phyloP scores from a whole-genome alignment of 257 asterid species.

The Petunia axillaris region DNA sequence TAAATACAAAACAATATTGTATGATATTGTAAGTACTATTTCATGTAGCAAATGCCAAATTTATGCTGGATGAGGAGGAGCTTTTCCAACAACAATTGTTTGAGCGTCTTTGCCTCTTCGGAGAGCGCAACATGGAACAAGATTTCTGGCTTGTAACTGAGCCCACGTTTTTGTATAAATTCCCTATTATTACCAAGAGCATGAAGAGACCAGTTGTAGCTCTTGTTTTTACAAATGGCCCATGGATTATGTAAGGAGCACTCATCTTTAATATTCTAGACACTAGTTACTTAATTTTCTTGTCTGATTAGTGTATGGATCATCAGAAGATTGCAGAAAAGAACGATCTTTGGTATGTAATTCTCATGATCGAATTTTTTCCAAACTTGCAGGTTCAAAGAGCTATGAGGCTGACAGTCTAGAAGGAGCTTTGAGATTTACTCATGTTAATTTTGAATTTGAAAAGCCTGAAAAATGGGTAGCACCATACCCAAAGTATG shows the following conservation, averaged over 20 bases:
- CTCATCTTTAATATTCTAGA: background rate
- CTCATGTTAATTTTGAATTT: slow-evolving; percentile 61
- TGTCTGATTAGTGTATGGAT: background rate
- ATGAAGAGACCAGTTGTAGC: slow-evolving; percentile 95
- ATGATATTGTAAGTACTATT: slow-evolving; percentile 48
- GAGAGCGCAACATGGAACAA: slow-evolving; percentile 67
- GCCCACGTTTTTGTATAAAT: slow-evolving; percentile 90
- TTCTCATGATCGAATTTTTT: background rate
- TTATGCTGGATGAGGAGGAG: slow-evolving; percentile 99
- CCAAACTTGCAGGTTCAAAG: slow-evolving; percentile 61
- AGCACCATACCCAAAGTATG: slow-evolving; percentile 87
- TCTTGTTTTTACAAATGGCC: slow-evolving; percentile 85
- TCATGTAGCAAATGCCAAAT: slow-evolving; percentile 93
- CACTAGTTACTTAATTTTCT: background rate
- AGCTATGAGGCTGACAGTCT: slow-evolving; percentile 69
- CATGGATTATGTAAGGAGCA: slow-evolving; percentile 79
- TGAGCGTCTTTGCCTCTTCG: slow-evolving; percentile 70
- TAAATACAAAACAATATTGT: too few relatives aligned
- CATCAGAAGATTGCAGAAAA: background rate
- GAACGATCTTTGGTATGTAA: background rate
- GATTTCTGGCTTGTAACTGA: slow-evolving; percentile 98
- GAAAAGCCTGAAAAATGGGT: slow-evolving; percentile 83
- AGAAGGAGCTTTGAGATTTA: slow-evolving; percentile 83
- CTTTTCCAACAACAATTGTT: slow-evolving; percentile 81
- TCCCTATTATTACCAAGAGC: slow-evolving; percentile 73